A percentile compares a stretch with the other conserved stretches of the same genome.
Conservation (phyloP, 306 rosid genomes). For the Prunus mira region DNA sequence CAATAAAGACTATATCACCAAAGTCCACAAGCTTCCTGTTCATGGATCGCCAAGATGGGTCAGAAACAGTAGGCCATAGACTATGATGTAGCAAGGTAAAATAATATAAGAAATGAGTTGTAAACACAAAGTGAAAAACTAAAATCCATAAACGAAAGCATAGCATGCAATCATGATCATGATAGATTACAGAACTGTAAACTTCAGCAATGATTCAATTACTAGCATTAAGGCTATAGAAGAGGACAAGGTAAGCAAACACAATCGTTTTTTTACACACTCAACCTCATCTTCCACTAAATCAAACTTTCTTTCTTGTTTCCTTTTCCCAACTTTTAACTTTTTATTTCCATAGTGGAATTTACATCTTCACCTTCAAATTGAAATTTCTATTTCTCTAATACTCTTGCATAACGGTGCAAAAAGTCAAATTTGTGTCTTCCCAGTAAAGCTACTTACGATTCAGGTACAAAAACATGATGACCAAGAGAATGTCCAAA, state of each 20-base stretch:
- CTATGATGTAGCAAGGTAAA: neutral
- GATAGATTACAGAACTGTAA: neutral
- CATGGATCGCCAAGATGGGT: neutral
- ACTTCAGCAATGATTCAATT: neutral
- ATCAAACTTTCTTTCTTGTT: neutral
- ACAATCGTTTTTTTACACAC: neutral
- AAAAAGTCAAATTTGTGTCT: neutral
- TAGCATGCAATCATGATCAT: neutral
- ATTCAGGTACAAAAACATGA: neutral
- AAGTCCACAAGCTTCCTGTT: conserved; percentile 10
- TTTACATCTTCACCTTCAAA: neutral
- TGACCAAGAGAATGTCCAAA: neutral
- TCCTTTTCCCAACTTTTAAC: neutral
- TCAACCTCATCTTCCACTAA: neutral
- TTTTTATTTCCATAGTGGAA: neutral
- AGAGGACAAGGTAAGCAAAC: neutral
- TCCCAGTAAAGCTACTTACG: neutral
- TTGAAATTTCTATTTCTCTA: neutral
- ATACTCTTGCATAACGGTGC: neutral
- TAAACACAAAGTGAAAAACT: neutral
- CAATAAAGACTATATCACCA: neutral
- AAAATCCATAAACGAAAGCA: neutral
- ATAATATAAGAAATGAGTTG: neutral
- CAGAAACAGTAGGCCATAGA: neutral
- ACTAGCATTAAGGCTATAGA: neutral